phyloP scores from a whole-genome alignment of 345 rosid species.

The Hypericum androsaemum region DNA sequence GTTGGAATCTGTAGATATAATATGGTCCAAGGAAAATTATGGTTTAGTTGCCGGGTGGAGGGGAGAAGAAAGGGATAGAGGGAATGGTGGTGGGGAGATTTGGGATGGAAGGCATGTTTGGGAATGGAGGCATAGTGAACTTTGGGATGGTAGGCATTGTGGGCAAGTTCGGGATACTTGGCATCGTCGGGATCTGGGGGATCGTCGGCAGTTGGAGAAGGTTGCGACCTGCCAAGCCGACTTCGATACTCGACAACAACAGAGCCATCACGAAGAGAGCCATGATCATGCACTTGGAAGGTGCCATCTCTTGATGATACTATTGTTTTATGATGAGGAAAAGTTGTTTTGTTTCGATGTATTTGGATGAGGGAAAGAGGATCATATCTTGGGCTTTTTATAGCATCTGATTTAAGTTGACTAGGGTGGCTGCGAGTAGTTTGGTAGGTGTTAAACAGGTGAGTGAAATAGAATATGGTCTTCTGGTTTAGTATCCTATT shows the following conservation, averaged over 20 bases:
- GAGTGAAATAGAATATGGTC: no score
- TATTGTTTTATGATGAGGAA: no score
- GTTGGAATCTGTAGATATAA: no score
- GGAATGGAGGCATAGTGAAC: conserved; percentile 14
- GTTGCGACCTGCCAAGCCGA: conserved; percentile 20
- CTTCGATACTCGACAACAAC: conserved; percentile 10
- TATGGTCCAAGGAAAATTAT: no score
- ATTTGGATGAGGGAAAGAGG: no score
- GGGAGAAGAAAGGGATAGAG: conserved; percentile 12
- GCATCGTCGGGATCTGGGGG: conserved; percentile 7
- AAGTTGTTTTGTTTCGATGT: no score
- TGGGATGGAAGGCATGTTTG: conserved; percentile 11
- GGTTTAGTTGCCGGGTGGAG: conserved; percentile 8
- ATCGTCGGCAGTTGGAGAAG: conserved; percentile 18
- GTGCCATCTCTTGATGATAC: neutral
- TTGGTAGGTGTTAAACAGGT: no score
- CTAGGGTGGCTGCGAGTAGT: no score
- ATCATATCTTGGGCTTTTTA: no score
- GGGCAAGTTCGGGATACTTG: conserved; percentile 14
- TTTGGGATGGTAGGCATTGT: conserved; percentile 6
- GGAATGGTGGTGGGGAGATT: conserved; percentile 9
- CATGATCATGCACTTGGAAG: neutral
- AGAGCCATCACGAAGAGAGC: conserved; percentile 9
- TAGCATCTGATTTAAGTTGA: no score
- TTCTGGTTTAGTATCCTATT: no score